Percentiles rank a stretch among this genome's conserved stretches.
Conservation (phyloP, 495 filamentous ascomycete genomes). For the Beverwykella pulmonaria region DNA sequence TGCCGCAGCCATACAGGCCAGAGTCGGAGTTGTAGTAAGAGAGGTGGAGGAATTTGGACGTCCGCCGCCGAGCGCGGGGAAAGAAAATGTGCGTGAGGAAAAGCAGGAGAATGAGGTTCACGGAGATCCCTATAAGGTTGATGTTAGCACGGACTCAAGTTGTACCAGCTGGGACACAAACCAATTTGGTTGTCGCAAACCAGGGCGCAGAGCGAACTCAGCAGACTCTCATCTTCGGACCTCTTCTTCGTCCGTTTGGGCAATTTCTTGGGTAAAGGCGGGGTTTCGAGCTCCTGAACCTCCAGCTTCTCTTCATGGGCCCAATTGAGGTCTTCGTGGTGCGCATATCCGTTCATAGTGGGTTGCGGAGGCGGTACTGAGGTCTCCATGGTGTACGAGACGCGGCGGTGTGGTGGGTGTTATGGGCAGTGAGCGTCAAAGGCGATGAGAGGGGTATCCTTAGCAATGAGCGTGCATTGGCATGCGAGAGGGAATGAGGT, state of each 20-base stretch:
- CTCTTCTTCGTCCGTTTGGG: constrained; percentile 13
- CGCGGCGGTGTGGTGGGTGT: neutral
- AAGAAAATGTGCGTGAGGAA: constrained; percentile 76
- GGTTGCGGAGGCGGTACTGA: constrained; percentile 10
- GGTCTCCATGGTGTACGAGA: constrained; percentile 8
- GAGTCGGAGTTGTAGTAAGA: constrained; percentile 74
- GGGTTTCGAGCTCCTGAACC: neutral
- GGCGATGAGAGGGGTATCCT: neutral
- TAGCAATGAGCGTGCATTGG: constrained; percentile 16
- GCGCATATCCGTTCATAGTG: constrained; percentile 7
- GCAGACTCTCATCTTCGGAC: constrained; percentile 34
- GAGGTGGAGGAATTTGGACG: constrained; percentile 80
- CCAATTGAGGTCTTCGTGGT: constrained; percentile 18
- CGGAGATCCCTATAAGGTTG: constrained; percentile 63
- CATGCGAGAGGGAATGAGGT: neutral
- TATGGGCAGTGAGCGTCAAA: neutral
- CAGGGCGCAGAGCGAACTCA: constrained; percentile 29
- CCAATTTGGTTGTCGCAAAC: constrained; percentile 43
- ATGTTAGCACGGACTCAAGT: neutral
- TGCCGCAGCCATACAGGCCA: constrained; percentile 71
- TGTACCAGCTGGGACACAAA: constrained; percentile 1
- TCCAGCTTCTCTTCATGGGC: neutral
- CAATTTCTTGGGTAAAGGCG: neutral
- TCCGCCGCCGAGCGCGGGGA: constrained; percentile 74
- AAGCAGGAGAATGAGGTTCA: constrained; percentile 77